Percentiles rank a stretch among this genome's conserved stretches.
phyloP scores from a whole-genome alignment of 208 protist species.

The Leishmania braziliensis region DNA sequence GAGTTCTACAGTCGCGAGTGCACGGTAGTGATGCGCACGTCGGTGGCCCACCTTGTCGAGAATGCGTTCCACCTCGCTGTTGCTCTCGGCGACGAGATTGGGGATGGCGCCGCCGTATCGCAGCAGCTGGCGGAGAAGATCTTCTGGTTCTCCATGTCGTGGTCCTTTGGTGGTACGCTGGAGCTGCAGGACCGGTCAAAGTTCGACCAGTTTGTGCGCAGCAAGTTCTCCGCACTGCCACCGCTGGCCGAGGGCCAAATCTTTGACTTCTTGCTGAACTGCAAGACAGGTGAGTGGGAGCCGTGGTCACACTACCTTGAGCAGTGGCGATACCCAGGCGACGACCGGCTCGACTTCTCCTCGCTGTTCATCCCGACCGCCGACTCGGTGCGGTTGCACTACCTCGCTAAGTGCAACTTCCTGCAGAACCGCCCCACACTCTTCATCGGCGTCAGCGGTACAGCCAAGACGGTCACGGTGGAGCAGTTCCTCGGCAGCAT shows the following conservation, averaged over 20 bases:
- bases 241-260: slow-evolving; percentile 75
- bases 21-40: slow-evolving; percentile 85
- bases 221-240: slow-evolving; percentile 72
- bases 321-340: slow-evolving; percentile 93
- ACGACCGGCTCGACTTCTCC: slow-evolving; percentile 93
- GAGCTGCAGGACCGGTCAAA: slow-evolving; percentile 92
- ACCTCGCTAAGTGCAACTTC: slow-evolving; percentile 90
- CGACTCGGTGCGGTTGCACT: slow-evolving; percentile 96
- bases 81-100: slow-evolving; percentile 83
- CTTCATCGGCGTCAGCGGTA: slow-evolving; percentile 94
- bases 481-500: slow-evolving; percentile 92
- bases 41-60: slow-evolving; percentile 84
- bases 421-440: slow-evolving; percentile 86
- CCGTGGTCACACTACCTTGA: slow-evolving; percentile 87
- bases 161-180: slow-evolving; percentile 95
- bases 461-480: slow-evolving; percentile 95
- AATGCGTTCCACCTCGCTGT: slow-evolving; percentile 93
- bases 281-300: slow-evolving; percentile 89
- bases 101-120: slow-evolving; percentile 74
- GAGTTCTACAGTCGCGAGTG: slow-evolving; percentile 93
- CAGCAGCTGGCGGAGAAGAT: slow-evolving; percentile 91
- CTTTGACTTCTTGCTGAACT: slow-evolving; percentile 96
- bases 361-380: slow-evolving; percentile 97
- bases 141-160: slow-evolving; percentile 94
- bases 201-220: slow-evolving; percentile 93